phyloP scores from a whole-genome alignment of 148 eudicot genomes.

The Agrostemma githago region DNA sequence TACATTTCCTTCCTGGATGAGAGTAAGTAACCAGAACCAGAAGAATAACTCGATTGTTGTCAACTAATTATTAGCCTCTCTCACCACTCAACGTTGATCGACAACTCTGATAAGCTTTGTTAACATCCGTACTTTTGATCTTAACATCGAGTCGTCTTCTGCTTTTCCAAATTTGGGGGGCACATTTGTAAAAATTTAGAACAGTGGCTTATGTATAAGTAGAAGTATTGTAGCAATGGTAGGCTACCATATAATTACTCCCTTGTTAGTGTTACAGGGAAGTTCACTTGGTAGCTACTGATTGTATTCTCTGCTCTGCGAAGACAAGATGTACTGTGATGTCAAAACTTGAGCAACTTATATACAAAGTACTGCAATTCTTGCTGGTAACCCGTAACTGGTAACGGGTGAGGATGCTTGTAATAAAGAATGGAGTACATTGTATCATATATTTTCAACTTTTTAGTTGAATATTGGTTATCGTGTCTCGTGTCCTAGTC shows the following conservation, averaged over 20 bases:
- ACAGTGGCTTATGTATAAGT: constrained; percentile 14
- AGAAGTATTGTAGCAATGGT: constrained; percentile 7
- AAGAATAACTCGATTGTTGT: constrained; percentile 13
- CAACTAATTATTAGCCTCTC: constrained; percentile 18
- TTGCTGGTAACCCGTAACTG: constrained; percentile 8
- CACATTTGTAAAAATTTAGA: constrained; percentile 24
- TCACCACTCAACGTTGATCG: background rate
- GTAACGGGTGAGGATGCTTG: background rate
- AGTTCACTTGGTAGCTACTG: background rate
- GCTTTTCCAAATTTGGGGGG: background rate
- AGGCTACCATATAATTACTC: background rate
- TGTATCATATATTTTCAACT: background rate
- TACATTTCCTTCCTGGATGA: constrained; percentile 30
- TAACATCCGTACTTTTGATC: background rate
- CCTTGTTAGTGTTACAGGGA: background rate
- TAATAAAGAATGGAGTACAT: background rate
- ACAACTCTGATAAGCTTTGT: background rate
- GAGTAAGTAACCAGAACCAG: constrained; percentile 6
- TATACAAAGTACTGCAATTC: constrained; percentile 11
- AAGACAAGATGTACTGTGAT: background rate
- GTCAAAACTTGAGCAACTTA: background rate
- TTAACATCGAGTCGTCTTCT: background rate
- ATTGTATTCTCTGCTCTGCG: constrained; percentile 6
- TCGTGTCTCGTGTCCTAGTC: too few relatives aligned
- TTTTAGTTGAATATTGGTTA: too few relatives aligned